Conservation (phyloP, 2,329 filamentous ascomycete genomes). For the Thielaviopsis cerberus region DNA sequence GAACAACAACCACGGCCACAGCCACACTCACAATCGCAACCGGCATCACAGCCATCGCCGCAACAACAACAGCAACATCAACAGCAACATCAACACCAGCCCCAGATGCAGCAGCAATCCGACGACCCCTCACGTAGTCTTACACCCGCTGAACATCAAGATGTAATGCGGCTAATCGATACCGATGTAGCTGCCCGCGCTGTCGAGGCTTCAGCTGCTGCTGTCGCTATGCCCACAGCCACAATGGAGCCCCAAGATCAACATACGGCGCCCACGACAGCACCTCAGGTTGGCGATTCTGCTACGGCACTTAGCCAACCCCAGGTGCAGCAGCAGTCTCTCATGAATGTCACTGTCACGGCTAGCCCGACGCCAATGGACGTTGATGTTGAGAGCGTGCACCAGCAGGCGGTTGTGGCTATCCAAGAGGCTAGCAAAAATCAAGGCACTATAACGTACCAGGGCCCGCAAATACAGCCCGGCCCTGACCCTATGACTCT, state of each 20-base stretch:
- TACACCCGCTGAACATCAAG: slow-evolving; percentile 6
- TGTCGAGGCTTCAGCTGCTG: slow-evolving; percentile 12
- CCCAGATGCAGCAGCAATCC: background rate
- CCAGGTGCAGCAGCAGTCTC: slow-evolving; percentile 31
- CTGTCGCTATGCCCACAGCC: slow-evolving; percentile 19
- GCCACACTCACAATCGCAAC: background rate
- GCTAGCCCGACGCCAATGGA: slow-evolving; percentile 37
- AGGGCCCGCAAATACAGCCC: slow-evolving; percentile 28
- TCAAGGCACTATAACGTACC: slow-evolving; percentile 37
- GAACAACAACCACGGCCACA: background rate
- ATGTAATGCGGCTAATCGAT: slow-evolving; percentile 10
- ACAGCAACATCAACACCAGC: slow-evolving; percentile 3
- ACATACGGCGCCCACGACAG: slow-evolving; percentile 18
- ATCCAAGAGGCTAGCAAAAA: slow-evolving; percentile 17
- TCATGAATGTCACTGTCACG: slow-evolving; percentile 26
- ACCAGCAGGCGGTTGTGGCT: slow-evolving; percentile 16
- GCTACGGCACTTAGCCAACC: slow-evolving; percentile 24
- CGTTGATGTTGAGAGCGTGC: slow-evolving; percentile 26
- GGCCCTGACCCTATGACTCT: slow-evolving; percentile 19
- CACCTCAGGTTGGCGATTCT: slow-evolving; percentile 16
- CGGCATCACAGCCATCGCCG: background rate
- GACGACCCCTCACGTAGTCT: background rate
- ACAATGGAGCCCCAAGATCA: background rate
- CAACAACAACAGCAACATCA: background rate
- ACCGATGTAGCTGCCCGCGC: slow-evolving; percentile 9